Percentiles rank a stretch among this genome's conserved stretches.
Conservation (phyloP, 192 early-diverging fungal genomes). For the Ambispora gerdemannii region DNA sequence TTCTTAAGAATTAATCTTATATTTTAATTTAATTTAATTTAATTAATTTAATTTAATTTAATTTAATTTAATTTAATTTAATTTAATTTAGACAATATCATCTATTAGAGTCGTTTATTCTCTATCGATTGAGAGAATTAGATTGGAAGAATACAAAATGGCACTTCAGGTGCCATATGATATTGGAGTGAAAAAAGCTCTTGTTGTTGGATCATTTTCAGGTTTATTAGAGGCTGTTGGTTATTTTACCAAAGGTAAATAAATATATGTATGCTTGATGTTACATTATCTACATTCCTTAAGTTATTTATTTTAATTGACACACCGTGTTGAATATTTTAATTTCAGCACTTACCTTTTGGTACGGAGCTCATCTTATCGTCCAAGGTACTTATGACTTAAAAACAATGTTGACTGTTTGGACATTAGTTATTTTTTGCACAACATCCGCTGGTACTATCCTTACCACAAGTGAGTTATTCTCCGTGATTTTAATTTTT, state of each 20-base stretch:
- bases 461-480: not conserved
- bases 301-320: not conserved
- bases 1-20: too few species aligned
- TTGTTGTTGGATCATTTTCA: not conserved
- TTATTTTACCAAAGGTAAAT: slow-evolving; percentile 22
- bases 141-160: not conserved
- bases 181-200: slow-evolving; percentile 24
- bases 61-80: not conserved
- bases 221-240: slow-evolving; percentile 4
- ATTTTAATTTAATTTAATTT: too few species aligned
- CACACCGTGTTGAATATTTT: too few species aligned
- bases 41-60: not conserved
- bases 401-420: slow-evolving; percentile 17
- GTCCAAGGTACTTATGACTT: slow-evolving; percentile 16
- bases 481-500: not conserved
- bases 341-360: slow-evolving; percentile 9
- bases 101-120: slow-evolving; percentile 21
- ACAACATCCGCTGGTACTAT: slow-evolving; percentile 14
- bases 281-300: not conserved
- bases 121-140: slow-evolving; percentile 2
- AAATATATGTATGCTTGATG: not conserved
- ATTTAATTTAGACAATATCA: not conserved
- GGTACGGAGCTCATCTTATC: slow-evolving; percentile 17
- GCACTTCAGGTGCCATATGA: slow-evolving; percentile 1
- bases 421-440: slow-evolving; percentile 27